phyloP scores from a whole-genome alignment of 352 stramenopile species.

The Phytophthora sojae region DNA sequence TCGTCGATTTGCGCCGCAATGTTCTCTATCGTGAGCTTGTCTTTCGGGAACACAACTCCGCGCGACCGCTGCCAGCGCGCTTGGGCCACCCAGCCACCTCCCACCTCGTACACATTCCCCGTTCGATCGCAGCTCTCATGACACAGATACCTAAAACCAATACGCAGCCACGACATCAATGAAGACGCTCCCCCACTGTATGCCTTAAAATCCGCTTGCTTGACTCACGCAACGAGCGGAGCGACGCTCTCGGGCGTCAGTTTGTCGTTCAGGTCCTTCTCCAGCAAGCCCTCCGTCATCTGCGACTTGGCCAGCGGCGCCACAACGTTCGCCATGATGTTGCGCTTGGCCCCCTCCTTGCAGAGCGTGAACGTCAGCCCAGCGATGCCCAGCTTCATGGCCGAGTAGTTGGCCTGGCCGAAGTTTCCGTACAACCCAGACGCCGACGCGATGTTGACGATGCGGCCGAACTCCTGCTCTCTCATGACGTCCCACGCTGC shows the following conservation, averaged over 20 bases:
- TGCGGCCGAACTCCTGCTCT: conserved; percentile 83
- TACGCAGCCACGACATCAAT: background rate
- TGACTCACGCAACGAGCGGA: conserved; percentile 78
- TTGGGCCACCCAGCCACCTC: conserved; percentile 78
- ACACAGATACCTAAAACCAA: conserved; percentile 64
- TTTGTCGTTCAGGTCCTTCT: conserved; percentile 65
- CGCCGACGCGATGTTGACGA: conserved; percentile 85
- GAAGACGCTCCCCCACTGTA: background rate
- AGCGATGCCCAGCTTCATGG: conserved; percentile 93
- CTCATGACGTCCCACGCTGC: conserved; percentile 83
- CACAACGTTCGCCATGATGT: conserved; percentile 85
- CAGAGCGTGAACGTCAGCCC: conserved; percentile 92
- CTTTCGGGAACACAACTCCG: conserved; percentile 62
- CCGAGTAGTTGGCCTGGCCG: conserved; percentile 90
- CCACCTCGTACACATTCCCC: conserved; percentile 86
- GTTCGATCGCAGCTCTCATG: conserved; percentile 81
- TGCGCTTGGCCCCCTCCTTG: conserved; percentile 80
- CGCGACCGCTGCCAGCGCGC: conserved; percentile 81
- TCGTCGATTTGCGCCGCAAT: conserved; percentile 63
- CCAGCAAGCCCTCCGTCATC: conserved; percentile 86
- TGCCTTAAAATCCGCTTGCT: background rate
- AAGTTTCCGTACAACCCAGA: conserved; percentile 92
- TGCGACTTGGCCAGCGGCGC: conserved; percentile 83
- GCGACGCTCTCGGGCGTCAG: conserved; percentile 84
- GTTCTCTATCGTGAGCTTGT: conserved; percentile 56